Base-by-base conservation (phyloP, 169 alveolate genomes). In the Neospora caninum region DNA sequence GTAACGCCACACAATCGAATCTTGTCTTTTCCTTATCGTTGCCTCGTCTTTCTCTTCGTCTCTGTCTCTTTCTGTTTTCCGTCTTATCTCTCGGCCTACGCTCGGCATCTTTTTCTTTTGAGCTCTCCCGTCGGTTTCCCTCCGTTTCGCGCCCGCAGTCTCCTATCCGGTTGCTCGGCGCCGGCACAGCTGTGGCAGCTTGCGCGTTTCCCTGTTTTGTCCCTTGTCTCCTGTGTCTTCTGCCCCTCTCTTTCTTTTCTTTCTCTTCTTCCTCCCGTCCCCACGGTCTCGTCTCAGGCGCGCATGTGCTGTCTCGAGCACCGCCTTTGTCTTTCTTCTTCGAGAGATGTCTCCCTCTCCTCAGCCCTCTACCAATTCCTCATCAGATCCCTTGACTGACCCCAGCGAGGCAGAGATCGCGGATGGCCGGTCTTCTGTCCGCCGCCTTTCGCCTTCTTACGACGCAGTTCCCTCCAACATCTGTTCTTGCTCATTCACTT, bases 321-420 rank as follows among this genome's bases (percentile, higher is more conserved):
- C 39, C 43, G 39, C 86, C 45, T 78, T n/a, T n/a, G 7, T n/a
- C 20, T 13, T 25, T 38, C 39, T 29, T 20, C 20, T 2, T 20
- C 42, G 86, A 78, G 86, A 78, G 86, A 78, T 78, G 73, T 64
- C 73, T 64, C 73, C 58, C 58, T 49, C 58, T 49, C 13, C 58
- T 49, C 22, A 49, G 13, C 58, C 58, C 13, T 49, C 22, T 13
- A 7, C 22, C 22, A 9, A 9, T 29, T 69, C 39, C 42, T 20
- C 82, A 34, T 6, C 7, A 10, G 16, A 6, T 34, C 82, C 42
- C 22, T 6, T 69, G 82, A 31, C 34, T 69, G 16, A 6, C 34
- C 7, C 22, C 82, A 7, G 82, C 4, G 38, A 69, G 82, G 38
- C 42, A 69, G 82, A 69, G 22, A 69, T 6, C 58, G 4, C 58